A percentile compares a stretch with the other conserved stretches of the same genome.
These are phyloP conservation scores for Agaricus bisporus DNA, from an alignment of 768 basidiomycete genomes.

Conservation along the genomic window DNA sequence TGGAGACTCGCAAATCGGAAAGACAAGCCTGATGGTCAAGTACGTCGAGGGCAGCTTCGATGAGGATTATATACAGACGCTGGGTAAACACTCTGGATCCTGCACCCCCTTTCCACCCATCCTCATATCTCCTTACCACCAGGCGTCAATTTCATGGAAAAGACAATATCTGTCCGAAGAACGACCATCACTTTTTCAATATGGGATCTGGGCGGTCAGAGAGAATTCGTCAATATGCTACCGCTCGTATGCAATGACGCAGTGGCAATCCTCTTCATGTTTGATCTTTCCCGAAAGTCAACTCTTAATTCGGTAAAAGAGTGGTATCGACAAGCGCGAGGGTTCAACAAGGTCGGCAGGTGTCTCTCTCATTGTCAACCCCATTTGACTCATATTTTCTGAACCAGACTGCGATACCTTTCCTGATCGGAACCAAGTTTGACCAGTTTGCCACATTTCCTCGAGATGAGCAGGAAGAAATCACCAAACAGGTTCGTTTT, in stretches of 20 bases:
- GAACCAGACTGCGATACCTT: constrained; percentile 93
- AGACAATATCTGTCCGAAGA: constrained; percentile 95
- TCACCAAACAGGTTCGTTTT: constrained; percentile 82
- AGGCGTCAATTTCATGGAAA: constrained; percentile 99
- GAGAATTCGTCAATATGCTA: constrained; percentile 99
- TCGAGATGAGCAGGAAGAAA: constrained; percentile 97
- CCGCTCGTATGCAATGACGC: constrained; percentile 98
- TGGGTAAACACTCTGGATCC: constrained; percentile 51
- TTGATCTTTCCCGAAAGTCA: constrained; percentile 95
- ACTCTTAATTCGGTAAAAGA: constrained; percentile 99
- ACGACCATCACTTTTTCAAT: constrained; percentile 99
- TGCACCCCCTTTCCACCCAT: constrained; percentile 7
- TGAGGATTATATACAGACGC: constrained; percentile 99
- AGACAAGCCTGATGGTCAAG: constrained; percentile 99
- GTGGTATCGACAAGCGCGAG: constrained; percentile 98
- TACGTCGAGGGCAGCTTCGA: constrained; percentile 99
- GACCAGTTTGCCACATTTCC: constrained; percentile 96
- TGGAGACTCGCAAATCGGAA: constrained; percentile 98
- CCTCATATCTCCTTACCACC: not conserved
- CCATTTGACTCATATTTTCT: not conserved
- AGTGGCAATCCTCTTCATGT: constrained; percentile 99
- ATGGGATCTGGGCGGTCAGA: constrained; percentile 96
- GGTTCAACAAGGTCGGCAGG: constrained; percentile 91
- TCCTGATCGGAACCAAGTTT: constrained; percentile 97
- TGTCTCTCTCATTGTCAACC: not conserved